These are phyloP conservation scores for Cyclotella atomus DNA, from an alignment of 108 stramenopile species.

Conservation along the genomic window DNA sequence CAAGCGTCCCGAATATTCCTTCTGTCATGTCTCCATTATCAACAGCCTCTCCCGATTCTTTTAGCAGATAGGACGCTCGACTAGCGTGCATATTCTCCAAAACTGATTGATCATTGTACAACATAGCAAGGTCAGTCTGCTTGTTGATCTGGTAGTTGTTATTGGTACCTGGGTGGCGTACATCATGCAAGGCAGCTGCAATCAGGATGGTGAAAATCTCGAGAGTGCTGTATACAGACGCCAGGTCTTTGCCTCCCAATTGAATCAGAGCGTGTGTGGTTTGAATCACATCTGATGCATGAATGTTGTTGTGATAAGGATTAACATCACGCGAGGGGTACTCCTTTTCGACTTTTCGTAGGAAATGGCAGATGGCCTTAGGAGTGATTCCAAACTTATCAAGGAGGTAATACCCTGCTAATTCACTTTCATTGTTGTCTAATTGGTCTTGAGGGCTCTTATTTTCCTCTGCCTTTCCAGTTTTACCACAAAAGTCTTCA, in stretches of 20 bases:
- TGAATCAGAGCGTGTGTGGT: constrained; percentile 51
- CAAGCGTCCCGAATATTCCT: constrained; percentile 38
- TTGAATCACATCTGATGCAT: constrained; percentile 66
- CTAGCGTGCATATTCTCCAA: constrained; percentile 84
- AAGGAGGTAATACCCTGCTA: background rate
- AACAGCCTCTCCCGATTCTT: background rate
- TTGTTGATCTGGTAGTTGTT: constrained; percentile 75
- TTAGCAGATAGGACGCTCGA: constrained; percentile 43
- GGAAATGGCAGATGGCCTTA: constrained; percentile 31
- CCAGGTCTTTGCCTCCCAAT: constrained; percentile 38
- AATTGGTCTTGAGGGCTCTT: no score
- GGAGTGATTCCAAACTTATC: background rate
- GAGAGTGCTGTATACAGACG: constrained; percentile 6
- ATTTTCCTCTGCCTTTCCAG: no score
- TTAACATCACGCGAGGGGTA: constrained; percentile 38
- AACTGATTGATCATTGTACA: constrained; percentile 72
- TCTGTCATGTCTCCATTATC: background rate
- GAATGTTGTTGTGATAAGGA: constrained; percentile 62
- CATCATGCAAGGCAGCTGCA: constrained; percentile 80
- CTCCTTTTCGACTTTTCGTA: constrained; percentile 44
- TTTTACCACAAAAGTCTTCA: background rate
- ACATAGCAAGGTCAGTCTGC: constrained; percentile 59
- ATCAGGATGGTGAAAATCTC: constrained; percentile 51
- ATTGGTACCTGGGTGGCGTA: constrained; percentile 82
- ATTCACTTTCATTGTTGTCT: background rate